Evolutionary conservation across 2,329 filamentous ascomycete genomes (phyloP), one percentile per base, ranked within the genome.

Genomic region (Plenodomus lindquistii): DNA sequence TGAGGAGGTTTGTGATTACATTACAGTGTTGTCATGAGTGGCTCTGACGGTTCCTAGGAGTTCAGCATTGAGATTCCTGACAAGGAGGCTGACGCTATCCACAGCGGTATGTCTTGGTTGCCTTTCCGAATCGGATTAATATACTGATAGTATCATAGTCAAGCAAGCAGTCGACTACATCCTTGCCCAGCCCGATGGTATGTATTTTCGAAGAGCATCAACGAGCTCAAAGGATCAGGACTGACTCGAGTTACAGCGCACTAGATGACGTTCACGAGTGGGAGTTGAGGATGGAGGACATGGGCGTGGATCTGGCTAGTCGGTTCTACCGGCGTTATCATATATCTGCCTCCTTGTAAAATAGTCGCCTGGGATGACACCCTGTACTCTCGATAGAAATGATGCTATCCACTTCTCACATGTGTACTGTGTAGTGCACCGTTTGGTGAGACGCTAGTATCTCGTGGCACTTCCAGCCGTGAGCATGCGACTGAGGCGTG

Each of bases 51-150:
- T 20, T 5, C 35, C 66, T 65, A 86, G 85, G 85, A 88, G 71
- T 88, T 88, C 78, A 87, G 91, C 87, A 94, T 97, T 75, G 92
- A 97, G 84, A 97, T 97, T 69, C 92, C 92, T 65, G 92, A 97
- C 80, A 96, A 96, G 85, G 91, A 96, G 72, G 92, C 92, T 62
- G 92, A 97, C 76, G 81, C 83, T 60, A 96, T 97, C 76, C 91
- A 94, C 84, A 96, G 91, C 70, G 86, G 91, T 96, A 88, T 65
- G 89, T 79, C 18, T 13, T 19, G 6, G 11, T 20, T 18, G 15
- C 19, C 18, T 22, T 15, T n/a, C 7, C 35, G 11, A 16, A n/a
- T 34, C 15, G 11, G 15, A 37, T 24, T n/a, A 29, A 21, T 27
- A 43, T 54, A 55, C 73, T 77, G 58, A 77, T 61, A 39, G 49